Conservation (phyloP, 2,329 filamentous ascomycete genomes). For the Dactylellina haptotyla region DNA sequence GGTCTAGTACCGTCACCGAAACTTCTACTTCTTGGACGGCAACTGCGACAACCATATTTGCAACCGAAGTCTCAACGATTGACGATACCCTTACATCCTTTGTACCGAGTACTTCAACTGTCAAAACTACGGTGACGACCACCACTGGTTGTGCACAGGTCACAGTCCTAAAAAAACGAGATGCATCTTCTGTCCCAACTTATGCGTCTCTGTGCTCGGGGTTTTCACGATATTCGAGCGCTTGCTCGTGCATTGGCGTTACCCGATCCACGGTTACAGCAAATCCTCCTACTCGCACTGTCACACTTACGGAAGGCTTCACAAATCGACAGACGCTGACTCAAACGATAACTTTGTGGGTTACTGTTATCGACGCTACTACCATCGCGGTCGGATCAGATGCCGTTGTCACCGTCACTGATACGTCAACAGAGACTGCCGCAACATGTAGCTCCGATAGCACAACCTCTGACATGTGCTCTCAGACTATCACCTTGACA, state of each 20-base stretch:
- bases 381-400: neutral
- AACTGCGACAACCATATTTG: neutral
- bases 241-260: conserved; percentile 1
- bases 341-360: neutral
- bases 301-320: neutral
- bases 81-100: neutral
- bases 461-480: no score
- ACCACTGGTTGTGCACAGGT: neutral
- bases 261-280: neutral
- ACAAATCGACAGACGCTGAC: no score
- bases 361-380: neutral
- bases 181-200: neutral
- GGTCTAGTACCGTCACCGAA: neutral
- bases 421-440: conserved; percentile 8
- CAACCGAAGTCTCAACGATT: neutral
- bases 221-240: neutral
- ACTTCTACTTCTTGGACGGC: neutral
- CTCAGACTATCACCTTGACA: neutral
- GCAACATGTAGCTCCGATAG: neutral
- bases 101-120: neutral
- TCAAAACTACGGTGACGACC: neutral
- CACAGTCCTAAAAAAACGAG: neutral
- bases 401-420: conserved; percentile 4
- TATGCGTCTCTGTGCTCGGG: neutral
- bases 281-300: neutral